Base-by-base conservation (phyloP, 352 stramenopile species). In the Phytophthora foliorum region DNA sequence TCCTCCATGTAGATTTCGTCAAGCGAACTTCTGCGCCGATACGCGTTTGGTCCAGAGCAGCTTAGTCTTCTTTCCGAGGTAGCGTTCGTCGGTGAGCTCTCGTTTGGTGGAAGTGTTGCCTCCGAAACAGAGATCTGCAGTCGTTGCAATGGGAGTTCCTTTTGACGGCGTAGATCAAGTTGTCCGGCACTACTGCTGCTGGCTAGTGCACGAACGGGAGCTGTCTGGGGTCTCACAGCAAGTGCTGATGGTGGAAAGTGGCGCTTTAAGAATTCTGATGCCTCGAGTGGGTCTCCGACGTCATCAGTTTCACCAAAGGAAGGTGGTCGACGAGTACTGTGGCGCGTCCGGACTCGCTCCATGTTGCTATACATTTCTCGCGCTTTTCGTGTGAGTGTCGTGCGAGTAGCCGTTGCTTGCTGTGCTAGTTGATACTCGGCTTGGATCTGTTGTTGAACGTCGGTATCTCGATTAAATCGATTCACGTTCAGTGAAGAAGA, bases 331-430 rank as follows among this genome's bases (percentile, higher is more conserved):
- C 19, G 67, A 48, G 24, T 50, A 9, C 21, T 39, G 36, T 74
- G 49, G 6, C 56, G 61, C 2, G 32, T 52, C 34, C 72, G 54
- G 7, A 72, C 39, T 7, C 57, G 45, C 19, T 82, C 63, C 31
- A 90, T 54, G 49, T 90, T 90, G 0, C 52, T 63, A 52, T 92
- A 92, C 80, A 92, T 90, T 4, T 81, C 76, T 4, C 48, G 50
- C 0, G 84, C 68, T 51, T 89, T 88, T 13, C 76, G 76, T 45
- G 82, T 73, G 19, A 92, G 48, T 14, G 69, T 80, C 4, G 65
- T 52, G 24, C 80, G 83, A 51, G 75, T 84, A 14, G 68, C 56
- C 16, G 85, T 49, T 4, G 74, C 62, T 19, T 79, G 69, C 45
- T 88, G 78, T 0, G 84, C 84, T 11, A 75, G 31, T 13, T 69